A percentile compares a stretch with the other conserved stretches of the same genome.
phyloP scores from a whole-genome alignment of 495 filamentous ascomycete species.

The Cenococcum geophilum region DNA sequence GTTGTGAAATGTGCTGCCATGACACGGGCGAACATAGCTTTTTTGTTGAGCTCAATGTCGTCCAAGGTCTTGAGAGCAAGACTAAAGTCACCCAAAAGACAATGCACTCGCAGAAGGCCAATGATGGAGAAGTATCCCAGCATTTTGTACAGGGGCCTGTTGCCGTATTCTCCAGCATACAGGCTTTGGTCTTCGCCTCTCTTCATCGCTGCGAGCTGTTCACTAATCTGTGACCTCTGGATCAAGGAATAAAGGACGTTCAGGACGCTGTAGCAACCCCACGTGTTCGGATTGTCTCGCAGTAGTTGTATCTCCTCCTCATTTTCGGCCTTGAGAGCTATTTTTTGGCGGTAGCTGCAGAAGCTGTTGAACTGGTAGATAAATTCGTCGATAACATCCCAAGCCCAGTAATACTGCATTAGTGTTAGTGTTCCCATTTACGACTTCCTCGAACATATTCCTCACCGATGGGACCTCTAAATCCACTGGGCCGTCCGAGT shows the following conservation, averaged over 20 bases:
- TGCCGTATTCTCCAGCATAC: slow-evolving; percentile 91
- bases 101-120: slow-evolving; percentile 91
- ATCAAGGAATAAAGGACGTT: slow-evolving; percentile 99
- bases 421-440: slow-evolving; percentile 4
- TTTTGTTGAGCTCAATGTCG: slow-evolving; percentile 99
- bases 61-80: slow-evolving; percentile 97
- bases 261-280: slow-evolving; percentile 98
- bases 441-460: neutral
- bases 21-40: slow-evolving; percentile 98
- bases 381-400: slow-evolving; percentile 99
- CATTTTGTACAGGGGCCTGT: slow-evolving; percentile 91
- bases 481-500: slow-evolving; percentile 96
- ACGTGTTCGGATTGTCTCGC: slow-evolving; percentile 94
- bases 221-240: slow-evolving; percentile 93
- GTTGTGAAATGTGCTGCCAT: slow-evolving; percentile 99
- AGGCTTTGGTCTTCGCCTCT: slow-evolving; percentile 76
- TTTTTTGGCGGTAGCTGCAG: slow-evolving; percentile 86
- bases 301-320: slow-evolving; percentile 86
- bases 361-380: slow-evolving; percentile 99
- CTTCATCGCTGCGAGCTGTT: slow-evolving; percentile 92
- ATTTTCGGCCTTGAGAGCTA: slow-evolving; percentile 77
- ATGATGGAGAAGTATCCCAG: slow-evolving; percentile 99
- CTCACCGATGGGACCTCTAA: slow-evolving; percentile 86
- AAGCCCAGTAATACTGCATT: slow-evolving; percentile 92
- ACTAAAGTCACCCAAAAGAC: slow-evolving; percentile 93